phyloP scores from a whole-genome alignment of 2,329 filamentous ascomycete species.

The Verticillium klebahnii region DNA sequence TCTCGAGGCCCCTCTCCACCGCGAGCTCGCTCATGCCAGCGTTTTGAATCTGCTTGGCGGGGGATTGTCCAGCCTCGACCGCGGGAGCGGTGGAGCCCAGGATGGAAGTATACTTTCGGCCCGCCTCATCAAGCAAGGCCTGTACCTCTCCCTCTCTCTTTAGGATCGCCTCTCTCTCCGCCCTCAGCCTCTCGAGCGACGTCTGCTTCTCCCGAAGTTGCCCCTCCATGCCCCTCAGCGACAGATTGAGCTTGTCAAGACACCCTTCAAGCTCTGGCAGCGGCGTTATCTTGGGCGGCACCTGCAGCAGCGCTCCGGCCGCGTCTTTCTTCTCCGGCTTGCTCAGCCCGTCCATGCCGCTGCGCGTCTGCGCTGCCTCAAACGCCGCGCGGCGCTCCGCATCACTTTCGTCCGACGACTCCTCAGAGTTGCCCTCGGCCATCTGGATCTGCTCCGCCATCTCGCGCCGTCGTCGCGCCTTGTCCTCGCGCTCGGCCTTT shows the following conservation, averaged over 20 bases:
- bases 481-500: slow-evolving; percentile 71
- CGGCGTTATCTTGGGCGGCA: slow-evolving; percentile 70
- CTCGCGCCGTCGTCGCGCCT: slow-evolving; percentile 61
- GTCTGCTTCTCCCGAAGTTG: slow-evolving; percentile 56
- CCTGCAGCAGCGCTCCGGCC: slow-evolving; percentile 38
- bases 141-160: slow-evolving; percentile 76
- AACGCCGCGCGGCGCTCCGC: slow-evolving; percentile 75
- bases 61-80: slow-evolving; percentile 9
- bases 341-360: slow-evolving; percentile 73
- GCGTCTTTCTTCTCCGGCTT: slow-evolving; percentile 37
- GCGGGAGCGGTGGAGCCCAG: slow-evolving; percentile 21
- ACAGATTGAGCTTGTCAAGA: slow-evolving; percentile 57
- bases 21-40: slow-evolving; percentile 17
- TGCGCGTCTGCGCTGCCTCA: slow-evolving; percentile 78
- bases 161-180: slow-evolving; percentile 64
- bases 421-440: slow-evolving; percentile 64
- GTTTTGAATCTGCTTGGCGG: slow-evolving; percentile 11
- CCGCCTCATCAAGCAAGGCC: slow-evolving; percentile 72
- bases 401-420: slow-evolving; percentile 64
- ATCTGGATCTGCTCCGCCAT: slow-evolving; percentile 81
- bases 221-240: slow-evolving; percentile 58
- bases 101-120: slow-evolving; percentile 52
- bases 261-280: slow-evolving; percentile 69
- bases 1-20: slow-evolving; percentile 39
- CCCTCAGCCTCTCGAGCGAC: slow-evolving; percentile 61